Evolutionary conservation across 2,329 filamentous ascomycete genomes (phyloP), one percentile per base, ranked within the genome.

Genomic region (Apiospora koreana): DNA sequence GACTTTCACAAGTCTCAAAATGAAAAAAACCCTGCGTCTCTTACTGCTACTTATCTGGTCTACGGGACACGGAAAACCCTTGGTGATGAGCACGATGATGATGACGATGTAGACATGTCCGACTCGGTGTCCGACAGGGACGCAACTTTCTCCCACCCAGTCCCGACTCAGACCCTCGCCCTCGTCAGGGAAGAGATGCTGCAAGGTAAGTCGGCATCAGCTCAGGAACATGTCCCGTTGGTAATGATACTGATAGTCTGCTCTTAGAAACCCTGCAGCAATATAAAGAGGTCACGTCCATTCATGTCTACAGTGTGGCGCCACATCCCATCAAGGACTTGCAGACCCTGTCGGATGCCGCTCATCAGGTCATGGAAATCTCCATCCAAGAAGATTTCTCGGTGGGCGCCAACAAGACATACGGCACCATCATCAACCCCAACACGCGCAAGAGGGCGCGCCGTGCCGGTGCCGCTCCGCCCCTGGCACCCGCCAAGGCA

Each of bases 21-120:
- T 80, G 86, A 84, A 69, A 93, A 92, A 80, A 92, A 90, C 72
- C 86, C 92, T 0, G 88, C 89, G 28, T 91, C 90, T 35, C 85
- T 98, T n/a, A 89, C 97, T 82, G 96, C 95, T 62, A 98, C 94
- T n/a, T 99, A 98, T 81, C 84, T 98, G 66, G 79, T 99, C 64
- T 92, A 91, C 67, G 96, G 95, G 48, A 88, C 84, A 28, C 92
- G 89, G 76, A 85, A 81, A 68, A 76, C 77, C 7, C 77, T 78
- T 23, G 79, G 81, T 16, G 74, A 81, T 18, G 74, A 81, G 31
- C 82, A 85, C 43, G 86, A 92, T 45, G 86, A 92, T 75, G 88
- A 84, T n/a, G 88, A 84, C n/a, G 91, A 93, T 68, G 88, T 94
- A 70, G 89, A 91, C 62, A 92, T 93, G 82, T 87, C 86, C 66